phyloP scores from a whole-genome alignment of 2,329 filamentous ascomycete genomes.

The Hypoxylon sp. region DNA sequence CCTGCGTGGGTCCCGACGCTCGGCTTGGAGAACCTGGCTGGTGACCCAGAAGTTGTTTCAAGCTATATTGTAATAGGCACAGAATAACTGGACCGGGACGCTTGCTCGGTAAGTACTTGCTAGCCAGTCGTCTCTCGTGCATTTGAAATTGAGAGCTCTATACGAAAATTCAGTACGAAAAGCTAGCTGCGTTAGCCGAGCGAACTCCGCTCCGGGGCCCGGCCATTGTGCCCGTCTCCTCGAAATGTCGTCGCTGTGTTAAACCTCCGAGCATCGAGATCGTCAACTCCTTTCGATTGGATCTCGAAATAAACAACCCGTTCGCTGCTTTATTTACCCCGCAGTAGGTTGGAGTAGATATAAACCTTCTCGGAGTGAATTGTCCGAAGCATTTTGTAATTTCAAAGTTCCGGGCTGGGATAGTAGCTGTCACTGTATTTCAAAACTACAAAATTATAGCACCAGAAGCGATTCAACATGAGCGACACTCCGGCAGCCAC shows the following conservation, averaged over 20 bases:
- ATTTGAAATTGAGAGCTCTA: slow-evolving; percentile 31
- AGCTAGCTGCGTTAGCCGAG: slow-evolving; percentile 15
- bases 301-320: slow-evolving; percentile 12
- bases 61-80: slow-evolving; percentile 33
- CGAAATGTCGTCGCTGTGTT: slow-evolving; percentile 33
- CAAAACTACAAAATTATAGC: not conserved
- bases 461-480: slow-evolving; percentile 35
- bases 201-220: slow-evolving; percentile 30
- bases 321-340: slow-evolving; percentile 37
- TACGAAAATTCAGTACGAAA: slow-evolving; percentile 1
- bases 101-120: not conserved
- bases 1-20: slow-evolving; percentile 21
- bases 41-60: slow-evolving; percentile 5
- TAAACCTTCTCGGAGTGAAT: slow-evolving; percentile 4
- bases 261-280: slow-evolving; percentile 38
- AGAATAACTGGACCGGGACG: slow-evolving; percentile 4
- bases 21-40: slow-evolving; percentile 24
- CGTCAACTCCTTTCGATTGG: slow-evolving; percentile 25
- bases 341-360: slow-evolving; percentile 21
- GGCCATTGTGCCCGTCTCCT: slow-evolving; percentile 26
- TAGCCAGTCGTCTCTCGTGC: slow-evolving; percentile 39
- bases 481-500: slow-evolving; percentile 43
- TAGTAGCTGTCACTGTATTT: not conserved
- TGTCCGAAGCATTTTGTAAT: not conserved
- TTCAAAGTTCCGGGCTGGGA: not conserved